Percentiles rank a stretch among this genome's conserved stretches.
phyloP scores from a whole-genome alignment of 805 yeast genomes.

The Saturnispora mendoncae region DNA sequence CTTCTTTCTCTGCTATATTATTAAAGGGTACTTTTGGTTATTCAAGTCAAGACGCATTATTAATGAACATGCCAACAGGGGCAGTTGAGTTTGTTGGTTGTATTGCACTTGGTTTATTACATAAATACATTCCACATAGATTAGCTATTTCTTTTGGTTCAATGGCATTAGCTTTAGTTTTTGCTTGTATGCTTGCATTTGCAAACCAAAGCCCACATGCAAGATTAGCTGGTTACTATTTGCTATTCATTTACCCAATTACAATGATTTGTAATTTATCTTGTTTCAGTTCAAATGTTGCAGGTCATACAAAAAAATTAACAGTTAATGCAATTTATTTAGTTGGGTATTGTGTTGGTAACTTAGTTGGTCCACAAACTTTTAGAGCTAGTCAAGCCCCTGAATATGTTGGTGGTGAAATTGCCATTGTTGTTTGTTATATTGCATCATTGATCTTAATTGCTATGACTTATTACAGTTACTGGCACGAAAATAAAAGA shows the following conservation, averaged over 20 bases:
- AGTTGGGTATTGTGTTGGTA: conserved; percentile 1
- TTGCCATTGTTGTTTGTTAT: conserved; percentile 1
- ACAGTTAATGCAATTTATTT: not conserved
- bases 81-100: conserved; percentile 14
- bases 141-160: conserved; percentile 18
- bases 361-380: conserved; percentile 2
- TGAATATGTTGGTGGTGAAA: not conserved
- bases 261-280: conserved; percentile 26
- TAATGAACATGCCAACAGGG: conserved; percentile 19
- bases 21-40: conserved; percentile 13
- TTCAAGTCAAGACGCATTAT: conserved; percentile 12
- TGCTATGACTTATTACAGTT: conserved; percentile 12
- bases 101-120: not conserved
- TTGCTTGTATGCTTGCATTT: conserved; percentile 16
- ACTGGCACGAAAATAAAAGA: conserved; percentile 15
- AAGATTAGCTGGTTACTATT: conserved; percentile 26
- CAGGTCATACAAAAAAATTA: not conserved
- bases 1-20: conserved; percentile 39
- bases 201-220: conserved; percentile 14
- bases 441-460: conserved; percentile 16
- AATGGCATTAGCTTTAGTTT: conserved; percentile 12
- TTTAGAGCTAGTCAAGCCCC: not conserved
- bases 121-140: conserved; percentile 9
- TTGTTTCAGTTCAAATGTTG: conserved; percentile 2
- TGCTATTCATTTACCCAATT: conserved; percentile 19